Evolutionary conservation across 345 rosid species (phyloP), one percentile per base, ranked within the genome.

Genomic region (Tarenaya hassleriana): DNA sequence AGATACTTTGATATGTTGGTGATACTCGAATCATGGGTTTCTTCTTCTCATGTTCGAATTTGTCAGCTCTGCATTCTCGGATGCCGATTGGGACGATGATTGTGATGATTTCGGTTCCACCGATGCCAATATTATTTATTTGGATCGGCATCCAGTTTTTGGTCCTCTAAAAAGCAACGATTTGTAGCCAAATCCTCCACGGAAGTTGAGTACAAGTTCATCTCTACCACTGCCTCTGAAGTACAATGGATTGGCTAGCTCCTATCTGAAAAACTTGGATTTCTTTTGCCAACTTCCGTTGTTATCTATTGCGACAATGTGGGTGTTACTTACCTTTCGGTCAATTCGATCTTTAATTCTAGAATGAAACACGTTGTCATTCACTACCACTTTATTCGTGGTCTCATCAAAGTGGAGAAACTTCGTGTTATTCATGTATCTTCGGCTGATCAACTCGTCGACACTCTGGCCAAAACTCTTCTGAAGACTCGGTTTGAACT

Each of bases 361-460:
- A 27, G 40, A 31, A 50, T 50, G 51, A 61, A 61, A 16, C 51
- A 50, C 35, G 0, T 51, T 9, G 38, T 43, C 20, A 13, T 61
- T 3, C 50, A 53, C 39, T 45, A 32, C 17, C 67, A 62, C 4
- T 52, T 53, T 13, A 11, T 45, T 13, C 1, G 54, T 7, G 20
- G 13, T 5, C 19, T 8, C 5, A 39, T 50, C 14, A 7, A 0
- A 6, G 1, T 10, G 8, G 38, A 39, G 6, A 0, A 1, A 7
- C 0, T 50, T 5, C 5, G 7, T 0, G 40, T 50, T 0, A 4
- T 15, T 18, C 38, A 62, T 34, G 37, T 52, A 4, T 21, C 59
- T 10, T 10, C 15, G 7, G 7, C 8, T 1, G 37, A 43, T 61
- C 41, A 62, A 10, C 39, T 43, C 0, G 34, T 10, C 2, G 53